These are phyloP conservation scores for Purshia tridentata DNA, from an alignment of 306 rosid genomes.

Conservation along the genomic window DNA sequence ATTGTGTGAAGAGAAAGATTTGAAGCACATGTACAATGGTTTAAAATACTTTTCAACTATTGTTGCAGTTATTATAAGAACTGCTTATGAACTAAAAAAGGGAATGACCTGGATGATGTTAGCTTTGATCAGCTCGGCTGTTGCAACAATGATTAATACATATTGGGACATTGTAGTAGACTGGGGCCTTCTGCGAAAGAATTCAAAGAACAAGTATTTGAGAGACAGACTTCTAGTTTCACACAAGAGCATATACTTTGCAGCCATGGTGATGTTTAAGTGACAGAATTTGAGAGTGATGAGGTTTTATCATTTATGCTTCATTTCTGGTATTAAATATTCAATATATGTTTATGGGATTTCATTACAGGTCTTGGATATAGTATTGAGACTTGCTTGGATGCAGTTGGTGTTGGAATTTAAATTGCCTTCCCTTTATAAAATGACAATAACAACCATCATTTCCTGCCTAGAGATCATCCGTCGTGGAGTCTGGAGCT, in stretches of 20 bases:
- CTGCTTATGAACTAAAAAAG: constrained; percentile 47
- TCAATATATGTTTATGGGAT: constrained; percentile 14
- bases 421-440: constrained; percentile 40
- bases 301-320: constrained; percentile 11
- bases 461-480: constrained; percentile 56
- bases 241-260: constrained; percentile 49
- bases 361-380: constrained; percentile 44
- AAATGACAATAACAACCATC: constrained; percentile 41
- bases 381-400: constrained; percentile 57
- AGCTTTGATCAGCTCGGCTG: constrained; percentile 57
- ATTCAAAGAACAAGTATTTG: constrained; percentile 52
- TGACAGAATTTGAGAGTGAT: neutral
- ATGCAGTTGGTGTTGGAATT: constrained; percentile 60
- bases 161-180: constrained; percentile 60
- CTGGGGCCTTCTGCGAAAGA: constrained; percentile 63
- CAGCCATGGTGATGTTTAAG: constrained; percentile 49
- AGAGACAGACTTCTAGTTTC: constrained; percentile 58
- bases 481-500: constrained; percentile 79
- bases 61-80: constrained; percentile 52
- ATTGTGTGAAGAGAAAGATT: constrained; percentile 43
- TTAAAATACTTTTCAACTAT: constrained; percentile 57
- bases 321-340: constrained; percentile 10
- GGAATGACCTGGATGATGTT: constrained; percentile 46
- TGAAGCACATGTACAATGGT: constrained; percentile 38
- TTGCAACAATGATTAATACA: constrained; percentile 40